Percentiles rank a stretch among this genome's conserved stretches.
Conservation (phyloP, 1,139 yeast species). For the Keqinozyma sinolaborantium region DNA sequence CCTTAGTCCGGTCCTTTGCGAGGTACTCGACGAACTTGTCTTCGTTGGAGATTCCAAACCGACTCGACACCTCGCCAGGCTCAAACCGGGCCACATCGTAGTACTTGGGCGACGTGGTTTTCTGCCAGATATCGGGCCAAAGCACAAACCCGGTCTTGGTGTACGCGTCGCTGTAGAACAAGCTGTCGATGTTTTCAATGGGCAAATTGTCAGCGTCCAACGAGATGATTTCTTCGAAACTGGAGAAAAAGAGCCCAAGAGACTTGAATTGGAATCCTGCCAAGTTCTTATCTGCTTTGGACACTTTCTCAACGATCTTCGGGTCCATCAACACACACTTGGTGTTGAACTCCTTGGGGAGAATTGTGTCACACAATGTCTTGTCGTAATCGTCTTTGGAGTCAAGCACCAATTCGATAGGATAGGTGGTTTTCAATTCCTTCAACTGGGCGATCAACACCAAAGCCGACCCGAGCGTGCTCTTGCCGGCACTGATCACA, state of each 20-base stretch:
- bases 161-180: constrained; percentile 23
- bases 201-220: constrained; percentile 37
- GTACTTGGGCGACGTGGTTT: constrained; percentile 29
- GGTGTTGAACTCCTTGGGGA: constrained; percentile 25
- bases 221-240: constrained; percentile 31
- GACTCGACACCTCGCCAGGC: constrained; percentile 25
- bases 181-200: constrained; percentile 26
- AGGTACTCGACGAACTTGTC: constrained; percentile 18
- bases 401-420: constrained; percentile 33
- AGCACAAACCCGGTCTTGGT: constrained; percentile 25
- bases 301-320: constrained; percentile 13
- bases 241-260: constrained; percentile 29
- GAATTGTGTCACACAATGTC: constrained; percentile 26
- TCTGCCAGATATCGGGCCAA: constrained; percentile 41
- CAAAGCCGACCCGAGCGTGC: constrained; percentile 27
- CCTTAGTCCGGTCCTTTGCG: constrained; percentile 12
- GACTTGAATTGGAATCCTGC: constrained; percentile 27
- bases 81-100: constrained; percentile 31
- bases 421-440: constrained; percentile 30
- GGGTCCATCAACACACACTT: constrained; percentile 28
- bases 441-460: constrained; percentile 29
- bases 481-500: constrained; percentile 27
- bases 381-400: constrained; percentile 20
- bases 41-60: constrained; percentile 30
- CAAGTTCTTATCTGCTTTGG: no score